These are phyloP conservation scores for Thraustochytrium striatum DNA, from an alignment of 352 stramenopile genomes.

Conservation along the genomic window DNA sequence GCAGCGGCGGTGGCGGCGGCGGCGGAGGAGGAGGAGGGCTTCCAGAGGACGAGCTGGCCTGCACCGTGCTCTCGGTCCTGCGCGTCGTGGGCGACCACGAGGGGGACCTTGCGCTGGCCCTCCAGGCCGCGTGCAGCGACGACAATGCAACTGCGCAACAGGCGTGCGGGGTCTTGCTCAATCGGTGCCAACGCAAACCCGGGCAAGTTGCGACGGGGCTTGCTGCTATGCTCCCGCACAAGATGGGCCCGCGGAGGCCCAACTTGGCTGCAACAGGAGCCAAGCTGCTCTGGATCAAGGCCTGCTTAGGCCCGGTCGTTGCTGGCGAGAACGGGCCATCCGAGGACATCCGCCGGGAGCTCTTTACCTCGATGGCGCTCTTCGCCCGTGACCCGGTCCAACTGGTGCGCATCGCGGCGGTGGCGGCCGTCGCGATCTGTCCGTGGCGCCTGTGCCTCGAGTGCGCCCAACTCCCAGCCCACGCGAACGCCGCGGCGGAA, in stretches of 20 bases:
- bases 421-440: neutral
- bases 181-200: neutral
- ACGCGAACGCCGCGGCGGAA: neutral
- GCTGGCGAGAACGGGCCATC: neutral
- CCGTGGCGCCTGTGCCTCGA: neutral
- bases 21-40: no score
- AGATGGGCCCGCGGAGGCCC: neutral
- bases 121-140: no score
- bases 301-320: neutral
- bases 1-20: neutral
- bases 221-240: neutral
- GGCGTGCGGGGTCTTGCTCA: no score
- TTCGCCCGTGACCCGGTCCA: neutral
- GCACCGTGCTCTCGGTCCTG: neutral
- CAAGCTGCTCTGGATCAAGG: neutral
- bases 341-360: neutral
- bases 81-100: neutral
- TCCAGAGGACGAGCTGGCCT: neutral
- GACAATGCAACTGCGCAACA: no score
- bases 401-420: neutral
- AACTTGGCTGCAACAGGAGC: neutral
- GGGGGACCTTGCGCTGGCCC: no score
- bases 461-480: neutral
- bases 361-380: neutral
- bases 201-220: neutral